Evolutionary conservation across 768 basidiomycete genomes (phyloP).

Genomic region (Imleria badia): DNA sequence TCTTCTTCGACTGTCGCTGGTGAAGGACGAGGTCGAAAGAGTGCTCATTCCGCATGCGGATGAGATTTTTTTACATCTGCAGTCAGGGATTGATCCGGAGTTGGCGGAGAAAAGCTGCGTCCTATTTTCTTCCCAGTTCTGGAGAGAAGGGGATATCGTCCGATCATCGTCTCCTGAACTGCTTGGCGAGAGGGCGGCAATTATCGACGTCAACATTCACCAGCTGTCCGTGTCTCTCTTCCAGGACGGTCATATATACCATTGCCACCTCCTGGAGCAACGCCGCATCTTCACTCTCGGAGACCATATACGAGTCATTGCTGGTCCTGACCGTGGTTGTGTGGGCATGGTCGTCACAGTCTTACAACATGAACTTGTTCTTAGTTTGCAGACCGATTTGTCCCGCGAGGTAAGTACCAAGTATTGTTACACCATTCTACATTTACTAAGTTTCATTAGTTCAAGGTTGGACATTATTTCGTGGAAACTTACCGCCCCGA

Average conservation of each 20-base stretch:
- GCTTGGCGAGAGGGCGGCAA: not conserved
- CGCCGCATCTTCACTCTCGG: not conserved
- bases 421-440: too few species aligned
- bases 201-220: not conserved
- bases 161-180: not conserved
- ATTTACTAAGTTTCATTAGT: too few species aligned
- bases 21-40: not conserved
- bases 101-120: not conserved
- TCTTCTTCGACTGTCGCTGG: not conserved
- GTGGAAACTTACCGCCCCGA: not conserved
- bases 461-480: not conserved
- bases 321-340: not conserved
- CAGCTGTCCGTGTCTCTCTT: not conserved
- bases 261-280: not conserved
- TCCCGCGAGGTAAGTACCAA: not conserved
- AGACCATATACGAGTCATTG: not conserved
- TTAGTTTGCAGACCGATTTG: not conserved
- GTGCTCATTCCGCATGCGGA: not conserved
- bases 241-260: not conserved
- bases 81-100: not conserved
- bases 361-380: not conserved
- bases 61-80: not conserved
- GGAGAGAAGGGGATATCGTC: not conserved
- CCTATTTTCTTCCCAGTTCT: not conserved
- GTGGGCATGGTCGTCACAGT: not conserved